These are phyloP conservation scores for Neoboletus subvelutipes DNA, from an alignment of 768 basidiomycete genomes.

Conservation along the genomic window DNA sequence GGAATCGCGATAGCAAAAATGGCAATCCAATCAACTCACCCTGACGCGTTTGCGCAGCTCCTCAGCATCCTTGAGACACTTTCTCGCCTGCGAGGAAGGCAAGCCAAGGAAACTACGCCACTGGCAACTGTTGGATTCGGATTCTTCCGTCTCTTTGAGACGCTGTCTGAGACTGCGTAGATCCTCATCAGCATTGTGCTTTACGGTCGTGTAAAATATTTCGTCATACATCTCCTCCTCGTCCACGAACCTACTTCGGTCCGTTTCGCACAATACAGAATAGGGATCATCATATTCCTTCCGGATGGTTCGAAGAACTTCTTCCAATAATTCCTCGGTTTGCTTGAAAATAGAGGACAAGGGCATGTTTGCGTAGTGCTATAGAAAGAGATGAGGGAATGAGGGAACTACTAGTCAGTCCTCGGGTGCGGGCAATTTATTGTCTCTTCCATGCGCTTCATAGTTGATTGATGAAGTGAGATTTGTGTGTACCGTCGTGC, in stretches of 20 bases:
- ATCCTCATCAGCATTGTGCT: neutral
- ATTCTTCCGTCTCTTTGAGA: neutral
- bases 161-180: constrained; percentile 7
- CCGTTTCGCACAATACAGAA: constrained; percentile 4
- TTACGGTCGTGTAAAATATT: neutral
- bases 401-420: no score
- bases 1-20: neutral
- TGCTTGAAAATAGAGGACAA: neutral
- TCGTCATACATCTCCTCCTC: constrained; percentile 8
- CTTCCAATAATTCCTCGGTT: neutral
- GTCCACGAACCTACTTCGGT: neutral
- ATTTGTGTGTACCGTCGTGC: neutral
- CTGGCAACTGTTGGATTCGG: neutral
- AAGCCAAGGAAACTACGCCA: constrained; percentile 2
- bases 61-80: constrained; percentile 3
- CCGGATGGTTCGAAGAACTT: neutral
- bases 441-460: neutral
- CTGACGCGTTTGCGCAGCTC: constrained; percentile 5
- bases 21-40: neutral
- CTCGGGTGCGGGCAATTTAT: constrained; percentile 11
- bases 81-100: constrained; percentile 6
- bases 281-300: neutral
- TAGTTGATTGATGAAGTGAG: neutral
- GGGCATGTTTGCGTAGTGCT: neutral
- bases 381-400: neutral